Conservation (phyloP, 768 basidiomycete species). For the Pleurotus platypus region DNA sequence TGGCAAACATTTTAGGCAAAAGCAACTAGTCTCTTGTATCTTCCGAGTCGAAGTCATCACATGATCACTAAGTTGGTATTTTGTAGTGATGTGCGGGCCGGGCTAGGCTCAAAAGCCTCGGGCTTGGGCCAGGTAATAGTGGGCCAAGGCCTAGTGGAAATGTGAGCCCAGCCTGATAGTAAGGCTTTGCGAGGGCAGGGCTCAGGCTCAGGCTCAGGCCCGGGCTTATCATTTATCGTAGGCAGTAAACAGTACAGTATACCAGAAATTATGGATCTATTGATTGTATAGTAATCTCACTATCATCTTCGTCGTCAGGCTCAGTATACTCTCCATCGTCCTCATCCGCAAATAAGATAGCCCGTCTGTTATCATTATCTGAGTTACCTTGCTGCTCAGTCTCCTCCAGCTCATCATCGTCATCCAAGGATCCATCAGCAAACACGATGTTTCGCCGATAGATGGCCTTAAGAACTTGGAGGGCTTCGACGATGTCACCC, state of each 20-base stretch:
- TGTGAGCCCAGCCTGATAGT: conserved; percentile 12
- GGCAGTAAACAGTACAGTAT: background rate
- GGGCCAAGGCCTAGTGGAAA: conserved; percentile 17
- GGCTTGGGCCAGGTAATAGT: conserved; percentile 20
- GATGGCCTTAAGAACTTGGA: conserved; percentile 20
- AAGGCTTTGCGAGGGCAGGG: conserved; percentile 14
- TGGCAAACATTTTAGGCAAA: too few relatives aligned
- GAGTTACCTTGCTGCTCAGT: conserved; percentile 9
- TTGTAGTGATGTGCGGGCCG: conserved; percentile 19
- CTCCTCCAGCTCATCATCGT: conserved; percentile 8
- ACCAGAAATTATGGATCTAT: background rate
- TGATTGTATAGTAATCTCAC: background rate
- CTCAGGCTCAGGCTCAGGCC: conserved; percentile 11
- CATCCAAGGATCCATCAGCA: background rate
- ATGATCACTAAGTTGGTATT: too few relatives aligned
- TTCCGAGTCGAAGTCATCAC: too few relatives aligned
- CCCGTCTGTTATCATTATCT: conserved; percentile 8
- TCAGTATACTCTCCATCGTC: conserved; percentile 1
- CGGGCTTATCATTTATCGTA: conserved; percentile 3
- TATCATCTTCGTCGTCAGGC: background rate
- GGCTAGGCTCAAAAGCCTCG: conserved; percentile 17
- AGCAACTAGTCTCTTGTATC: too few relatives aligned
- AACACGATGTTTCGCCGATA: conserved; percentile 11
- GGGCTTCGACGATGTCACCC: conserved; percentile 29
- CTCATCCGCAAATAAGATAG: background rate